Percentiles rank a stretch among this genome's conserved stretches.
phyloP scores from a whole-genome alignment of 2,329 filamentous ascomycete genomes.

The Exophiala xenobiotica region DNA sequence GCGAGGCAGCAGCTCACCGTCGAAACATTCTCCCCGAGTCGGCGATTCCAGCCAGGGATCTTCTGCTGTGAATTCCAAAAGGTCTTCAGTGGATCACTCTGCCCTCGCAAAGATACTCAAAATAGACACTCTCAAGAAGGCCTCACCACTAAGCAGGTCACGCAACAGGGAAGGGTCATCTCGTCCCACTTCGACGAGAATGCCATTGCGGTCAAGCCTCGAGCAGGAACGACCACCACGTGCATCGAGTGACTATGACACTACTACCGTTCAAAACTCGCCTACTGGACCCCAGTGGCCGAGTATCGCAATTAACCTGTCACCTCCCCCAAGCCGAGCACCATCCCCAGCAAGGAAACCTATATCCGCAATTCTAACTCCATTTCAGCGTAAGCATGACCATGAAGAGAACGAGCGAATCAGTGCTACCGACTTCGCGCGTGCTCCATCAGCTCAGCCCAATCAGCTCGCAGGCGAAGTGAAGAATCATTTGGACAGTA shows the following conservation, averaged over 20 bases:
- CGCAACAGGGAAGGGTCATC: conserved; percentile 16
- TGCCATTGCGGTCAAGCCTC: conserved; percentile 16
- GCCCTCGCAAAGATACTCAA: conserved; percentile 19
- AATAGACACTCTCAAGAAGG: conserved; percentile 16
- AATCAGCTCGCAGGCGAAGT: conserved; percentile 4
- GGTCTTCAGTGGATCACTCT: conserved; percentile 23
- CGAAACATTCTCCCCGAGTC: conserved; percentile 6
- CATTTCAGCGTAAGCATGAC: conserved; percentile 33
- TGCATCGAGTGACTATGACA: conserved; percentile 47
- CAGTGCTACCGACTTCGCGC: conserved; percentile 41
- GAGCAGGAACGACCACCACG: conserved; percentile 28
- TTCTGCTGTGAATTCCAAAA: conserved; percentile 23
- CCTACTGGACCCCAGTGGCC: conserved; percentile 51
- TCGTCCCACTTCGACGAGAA: conserved; percentile 6
- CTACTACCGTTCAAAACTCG: conserved; percentile 42
- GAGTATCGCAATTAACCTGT: conserved; percentile 62
- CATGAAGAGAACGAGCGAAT: conserved; percentile 37
- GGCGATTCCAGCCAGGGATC: conserved; percentile 22
- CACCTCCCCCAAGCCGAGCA: conserved; percentile 61
- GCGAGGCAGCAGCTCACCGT: conserved; percentile 1
- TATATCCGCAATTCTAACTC: conserved; percentile 40
- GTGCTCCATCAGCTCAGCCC: conserved; percentile 5
- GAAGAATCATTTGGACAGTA: conserved; percentile 10
- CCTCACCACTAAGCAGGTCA: conserved; percentile 16
- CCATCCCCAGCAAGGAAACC: conserved; percentile 64